phyloP scores from a whole-genome alignment of 208 protist genomes.

The Crithidia brevicula region DNA sequence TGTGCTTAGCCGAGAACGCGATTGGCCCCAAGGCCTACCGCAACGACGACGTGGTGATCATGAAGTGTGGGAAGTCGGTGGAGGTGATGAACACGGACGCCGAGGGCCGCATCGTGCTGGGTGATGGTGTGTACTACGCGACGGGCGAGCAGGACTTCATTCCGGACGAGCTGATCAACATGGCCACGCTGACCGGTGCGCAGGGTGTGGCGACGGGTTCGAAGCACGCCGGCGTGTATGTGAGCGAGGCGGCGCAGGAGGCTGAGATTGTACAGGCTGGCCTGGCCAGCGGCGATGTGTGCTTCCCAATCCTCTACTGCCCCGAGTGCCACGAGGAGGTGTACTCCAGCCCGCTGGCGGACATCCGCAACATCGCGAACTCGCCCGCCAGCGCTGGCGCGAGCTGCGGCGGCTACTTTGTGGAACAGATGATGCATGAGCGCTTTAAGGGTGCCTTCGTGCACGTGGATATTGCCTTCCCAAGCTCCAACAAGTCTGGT shows the following conservation, averaged over 20 bases:
- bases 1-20: conserved; percentile 90
- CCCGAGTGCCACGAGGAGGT: conserved; percentile 79
- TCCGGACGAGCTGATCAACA: conserved; percentile 82
- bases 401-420: conserved; percentile 82
- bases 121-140: conserved; percentile 88
- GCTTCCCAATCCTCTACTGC: conserved; percentile 88
- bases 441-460: conserved; percentile 74
- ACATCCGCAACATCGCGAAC: conserved; percentile 80
- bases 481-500: conserved; percentile 56
- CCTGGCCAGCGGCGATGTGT: conserved; percentile 62
- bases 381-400: conserved; percentile 57
- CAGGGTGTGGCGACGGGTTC: conserved; percentile 84
- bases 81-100: conserved; percentile 93
- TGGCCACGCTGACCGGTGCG: conserved; percentile 93
- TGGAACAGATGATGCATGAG: conserved; percentile 61
- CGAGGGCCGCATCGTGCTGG: conserved; percentile 88
- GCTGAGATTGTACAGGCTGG: conserved; percentile 58
- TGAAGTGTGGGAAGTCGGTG: conserved; percentile 89
- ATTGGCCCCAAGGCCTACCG: conserved; percentile 71
- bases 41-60: conserved; percentile 85
- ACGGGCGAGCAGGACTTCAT: conserved; percentile 65
- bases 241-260: conserved; percentile 68
- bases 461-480: conserved; percentile 90
- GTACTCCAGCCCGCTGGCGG: conserved; percentile 67
- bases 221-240: conserved; percentile 78